Evolutionary conservation across 2,329 filamentous ascomycete species (phyloP).

Genomic region (Calonectria pseudoreteaudii): DNA sequence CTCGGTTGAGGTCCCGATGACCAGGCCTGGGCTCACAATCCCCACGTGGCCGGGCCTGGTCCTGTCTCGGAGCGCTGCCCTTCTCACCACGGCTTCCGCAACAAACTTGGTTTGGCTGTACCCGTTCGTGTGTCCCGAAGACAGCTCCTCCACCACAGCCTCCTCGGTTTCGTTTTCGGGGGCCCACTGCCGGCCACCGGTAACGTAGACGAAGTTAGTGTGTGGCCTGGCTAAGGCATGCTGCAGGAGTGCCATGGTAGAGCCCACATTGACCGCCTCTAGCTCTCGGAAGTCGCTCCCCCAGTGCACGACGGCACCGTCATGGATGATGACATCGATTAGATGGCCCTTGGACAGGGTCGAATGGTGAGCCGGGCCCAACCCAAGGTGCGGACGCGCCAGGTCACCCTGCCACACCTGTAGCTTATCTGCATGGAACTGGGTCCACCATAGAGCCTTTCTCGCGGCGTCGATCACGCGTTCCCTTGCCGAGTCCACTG

Average conservation of each 20-base stretch:
- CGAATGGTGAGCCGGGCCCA: neutral
- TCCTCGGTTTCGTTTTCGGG: neutral
- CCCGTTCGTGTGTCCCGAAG: neutral
- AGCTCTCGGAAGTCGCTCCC: neutral
- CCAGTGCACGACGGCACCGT: neutral
- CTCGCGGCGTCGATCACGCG: neutral
- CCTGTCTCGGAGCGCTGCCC: slow-evolving; percentile 27
- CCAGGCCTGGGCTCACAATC: slow-evolving; percentile 31
- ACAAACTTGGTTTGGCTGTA: slow-evolving; percentile 42
- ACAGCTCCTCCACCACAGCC: neutral
- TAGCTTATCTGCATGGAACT: neutral
- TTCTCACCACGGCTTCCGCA: slow-evolving; percentile 31
- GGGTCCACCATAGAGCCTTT: neutral
- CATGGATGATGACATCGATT: neutral
- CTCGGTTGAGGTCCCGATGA: slow-evolving; percentile 36
- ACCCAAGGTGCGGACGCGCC: neutral
- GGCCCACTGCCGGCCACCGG: neutral
- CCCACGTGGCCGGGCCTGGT: slow-evolving; percentile 35
- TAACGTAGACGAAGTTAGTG: neutral
- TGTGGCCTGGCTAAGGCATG: neutral
- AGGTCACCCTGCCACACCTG: slow-evolving; percentile 3
- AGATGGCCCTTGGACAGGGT: neutral
- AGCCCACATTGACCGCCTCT: neutral
- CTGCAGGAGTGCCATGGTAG: neutral
- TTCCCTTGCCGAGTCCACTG: neutral